phyloP scores from a whole-genome alignment of 2,329 filamentous ascomycete genomes.

The Claviceps sp. region DNA sequence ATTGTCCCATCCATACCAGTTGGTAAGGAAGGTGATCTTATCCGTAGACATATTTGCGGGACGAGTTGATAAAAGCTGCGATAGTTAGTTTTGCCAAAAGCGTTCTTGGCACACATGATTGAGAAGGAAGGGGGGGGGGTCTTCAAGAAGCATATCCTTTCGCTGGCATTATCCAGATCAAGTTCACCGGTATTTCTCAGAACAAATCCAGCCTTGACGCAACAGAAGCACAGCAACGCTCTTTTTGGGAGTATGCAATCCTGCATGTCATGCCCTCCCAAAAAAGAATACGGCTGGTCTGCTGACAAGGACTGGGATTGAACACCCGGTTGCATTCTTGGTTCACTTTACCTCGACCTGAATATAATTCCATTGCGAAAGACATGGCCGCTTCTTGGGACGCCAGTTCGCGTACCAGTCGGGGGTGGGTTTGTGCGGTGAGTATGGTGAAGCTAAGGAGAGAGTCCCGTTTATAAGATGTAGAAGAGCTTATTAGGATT shows the following conservation, averaged over 20 bases:
- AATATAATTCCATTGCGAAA: conserved; percentile 21
- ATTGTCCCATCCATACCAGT: conserved; percentile 44
- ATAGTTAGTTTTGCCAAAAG: conserved; percentile 30
- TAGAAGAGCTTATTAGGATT: too few species aligned
- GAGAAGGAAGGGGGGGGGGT: not conserved
- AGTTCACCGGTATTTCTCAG: conserved; percentile 75
- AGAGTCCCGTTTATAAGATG: too few species aligned
- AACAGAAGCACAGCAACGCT: not conserved
- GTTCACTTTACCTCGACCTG: conserved; percentile 32
- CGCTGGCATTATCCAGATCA: conserved; percentile 82
- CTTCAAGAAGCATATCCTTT: conserved; percentile 68
- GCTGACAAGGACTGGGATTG: conserved; percentile 10
- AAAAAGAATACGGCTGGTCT: not conserved
- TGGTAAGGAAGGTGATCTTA: conserved; percentile 75
- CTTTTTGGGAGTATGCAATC: too few species aligned
- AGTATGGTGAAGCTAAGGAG: too few species aligned
- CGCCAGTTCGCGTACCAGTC: conserved; percentile 8
- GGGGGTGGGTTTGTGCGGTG: not conserved
- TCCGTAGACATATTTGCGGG: conserved; percentile 58
- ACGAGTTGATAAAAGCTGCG: conserved; percentile 28
- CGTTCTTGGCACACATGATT: conserved; percentile 18
- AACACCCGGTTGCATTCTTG: conserved; percentile 35
- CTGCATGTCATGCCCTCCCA: too few species aligned
- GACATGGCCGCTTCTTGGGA: conserved; percentile 13
- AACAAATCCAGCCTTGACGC: conserved; percentile 18